Base-by-base conservation (phyloP, 768 basidiomycete genomes). In the Hydnomerulius pinastri region DNA sequence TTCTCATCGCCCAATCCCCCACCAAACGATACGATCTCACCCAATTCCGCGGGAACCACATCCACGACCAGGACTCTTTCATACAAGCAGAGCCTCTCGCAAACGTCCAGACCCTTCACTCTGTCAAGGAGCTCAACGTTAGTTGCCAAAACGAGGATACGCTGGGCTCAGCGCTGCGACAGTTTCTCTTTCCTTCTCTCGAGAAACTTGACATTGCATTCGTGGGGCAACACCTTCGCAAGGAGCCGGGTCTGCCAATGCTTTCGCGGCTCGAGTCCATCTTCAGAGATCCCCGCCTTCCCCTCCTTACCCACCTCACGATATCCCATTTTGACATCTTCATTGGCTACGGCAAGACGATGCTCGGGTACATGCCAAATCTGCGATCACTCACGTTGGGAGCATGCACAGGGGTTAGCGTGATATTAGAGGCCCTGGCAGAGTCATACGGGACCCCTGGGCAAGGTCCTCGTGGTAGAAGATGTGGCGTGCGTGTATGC, bases 221-320 rank as follows among this genome's bases (percentile, higher is more conserved):
- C 44, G 55, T 71, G 40, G 72, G 70, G 46, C 62, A 60, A 17
- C 58, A 59, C 21, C 42, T 46, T 27, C 60, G 57, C 39, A 62
- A 57, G 52, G 59, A 56, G 33, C 43, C 59, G 35, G 51, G 46
- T 20, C 15, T 58, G 12, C 74, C 76, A 12, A 44, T 56, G 6
- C 65, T 83, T 46, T 77, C 78, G 32, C 72, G 75, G 25, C 70
- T 79, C 24, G 79, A 81, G 62, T 73, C 68, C 30, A 68, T 84
- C 49, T 80, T 83, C 60, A 76, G 76, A 46, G 80, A 83, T 63
- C 80, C 81, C 6, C 79, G 80, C 43, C 73, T 82, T 24, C 74
- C 71, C 3, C 58, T 68, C 47, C 68, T 84, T 30, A 78, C 78
- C 25, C 72, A 78, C 53, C 74, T 84, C 50, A 76, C 77, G 15